Evolutionary conservation across 2,329 filamentous ascomycete species (phyloP).

Genomic region (Botrytis byssoidea): DNA sequence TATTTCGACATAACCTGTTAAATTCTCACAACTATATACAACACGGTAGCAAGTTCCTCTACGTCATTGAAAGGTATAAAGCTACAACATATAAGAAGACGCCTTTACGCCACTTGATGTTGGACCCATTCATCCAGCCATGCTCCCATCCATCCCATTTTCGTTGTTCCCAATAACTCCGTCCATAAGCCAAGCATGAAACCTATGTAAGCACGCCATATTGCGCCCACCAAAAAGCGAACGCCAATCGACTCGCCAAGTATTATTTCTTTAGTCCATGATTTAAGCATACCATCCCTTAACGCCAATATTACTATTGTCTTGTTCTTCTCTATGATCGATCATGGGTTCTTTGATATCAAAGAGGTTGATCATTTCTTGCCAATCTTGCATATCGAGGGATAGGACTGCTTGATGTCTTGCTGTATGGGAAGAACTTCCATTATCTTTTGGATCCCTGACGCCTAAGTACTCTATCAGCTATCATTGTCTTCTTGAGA

Average conservation of each 20-base stretch:
- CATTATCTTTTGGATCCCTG: conserved; percentile 17
- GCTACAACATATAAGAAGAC: neutral
- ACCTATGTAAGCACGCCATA: neutral
- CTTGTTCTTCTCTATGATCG: conserved; percentile 66
- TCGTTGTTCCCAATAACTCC: neutral
- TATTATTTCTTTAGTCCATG: neutral
- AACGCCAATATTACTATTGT: conserved; percentile 29
- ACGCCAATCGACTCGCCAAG: neutral
- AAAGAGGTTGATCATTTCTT: conserved; percentile 72
- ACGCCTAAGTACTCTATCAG: conserved; percentile 20
- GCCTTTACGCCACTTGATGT: neutral
- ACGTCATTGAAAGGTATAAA: neutral
- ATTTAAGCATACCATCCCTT: conserved; percentile 39
- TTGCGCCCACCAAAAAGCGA: neutral
- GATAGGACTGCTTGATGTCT: conserved; percentile 86
- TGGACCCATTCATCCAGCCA: neutral
- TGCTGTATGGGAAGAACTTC: conserved; percentile 33
- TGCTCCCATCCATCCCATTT: neutral
- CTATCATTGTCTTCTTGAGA: conserved; percentile 37
- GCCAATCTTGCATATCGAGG: conserved; percentile 83
- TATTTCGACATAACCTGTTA: neutral
- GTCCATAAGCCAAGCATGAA: neutral
- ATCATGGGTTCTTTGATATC: conserved; percentile 80
- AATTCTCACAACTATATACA: neutral
- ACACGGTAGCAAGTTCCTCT: neutral